Conservation (phyloP, 2,329 filamentous ascomycete species). For the Fusarium nurragi region DNA sequence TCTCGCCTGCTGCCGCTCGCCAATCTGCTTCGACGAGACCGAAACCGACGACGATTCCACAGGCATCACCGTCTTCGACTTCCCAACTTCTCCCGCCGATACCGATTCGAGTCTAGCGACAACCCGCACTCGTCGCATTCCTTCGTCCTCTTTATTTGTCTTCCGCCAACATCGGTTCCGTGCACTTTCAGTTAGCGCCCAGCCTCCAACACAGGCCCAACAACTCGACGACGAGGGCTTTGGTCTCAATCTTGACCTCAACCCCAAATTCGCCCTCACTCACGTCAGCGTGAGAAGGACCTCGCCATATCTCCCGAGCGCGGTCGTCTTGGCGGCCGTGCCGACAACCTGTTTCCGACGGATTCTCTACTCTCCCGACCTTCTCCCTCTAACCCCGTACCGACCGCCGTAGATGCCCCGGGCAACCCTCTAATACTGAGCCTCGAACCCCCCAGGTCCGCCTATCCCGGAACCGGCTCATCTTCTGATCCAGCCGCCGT, state of each 20-base stretch:
- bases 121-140: slow-evolving; percentile 29
- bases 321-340: slow-evolving; percentile 60
- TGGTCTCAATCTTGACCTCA: not conserved
- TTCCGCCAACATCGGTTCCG: slow-evolving; percentile 34
- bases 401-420: slow-evolving; percentile 46
- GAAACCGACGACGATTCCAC: slow-evolving; percentile 3
- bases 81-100: slow-evolving; percentile 3
- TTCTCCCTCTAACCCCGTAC: slow-evolving; percentile 34
- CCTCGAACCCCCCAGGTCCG: slow-evolving; percentile 46
- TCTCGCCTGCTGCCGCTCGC: slow-evolving; percentile 28
- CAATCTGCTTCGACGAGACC: slow-evolving; percentile 16
- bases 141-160: slow-evolving; percentile 25
- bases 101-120: slow-evolving; percentile 24
- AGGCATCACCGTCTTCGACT: not conserved
- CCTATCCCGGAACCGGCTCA: slow-evolving; percentile 42
- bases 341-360: slow-evolving; percentile 56
- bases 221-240: slow-evolving; percentile 7
- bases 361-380: slow-evolving; percentile 56
- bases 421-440: slow-evolving; percentile 45
- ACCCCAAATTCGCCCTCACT: slow-evolving; percentile 18
- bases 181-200: slow-evolving; percentile 25
- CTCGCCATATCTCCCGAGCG: slow-evolving; percentile 47
- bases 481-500: slow-evolving; percentile 31
- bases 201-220: slow-evolving; percentile 16
- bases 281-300: slow-evolving; percentile 41